phyloP scores from a whole-genome alignment of 2,329 filamentous ascomycete species.

The Aureobasidium sp. region DNA sequence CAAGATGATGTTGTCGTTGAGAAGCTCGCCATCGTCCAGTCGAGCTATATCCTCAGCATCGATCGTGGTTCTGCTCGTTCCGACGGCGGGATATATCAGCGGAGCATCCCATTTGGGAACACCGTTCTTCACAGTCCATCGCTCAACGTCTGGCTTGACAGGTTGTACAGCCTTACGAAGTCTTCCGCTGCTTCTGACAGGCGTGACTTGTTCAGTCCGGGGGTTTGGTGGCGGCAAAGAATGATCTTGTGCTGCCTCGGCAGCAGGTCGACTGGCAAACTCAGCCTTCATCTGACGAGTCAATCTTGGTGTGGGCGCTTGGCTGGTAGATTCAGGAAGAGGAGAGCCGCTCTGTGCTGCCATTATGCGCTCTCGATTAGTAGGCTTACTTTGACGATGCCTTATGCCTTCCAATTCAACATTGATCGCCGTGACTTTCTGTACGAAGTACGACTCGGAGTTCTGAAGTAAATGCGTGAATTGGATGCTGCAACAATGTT shows the following conservation, averaged over 20 bases:
- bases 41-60: constrained; percentile 77
- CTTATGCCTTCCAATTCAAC: background rate
- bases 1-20: constrained; percentile 93
- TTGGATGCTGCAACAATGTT: background rate
- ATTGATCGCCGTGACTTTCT: background rate
- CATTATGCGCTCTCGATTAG: background rate
- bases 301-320: background rate
- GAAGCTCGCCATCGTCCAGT: constrained; percentile 83
- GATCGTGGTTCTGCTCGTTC: constrained; percentile 70
- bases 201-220: background rate
- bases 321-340: background rate
- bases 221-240: constrained; percentile 1
- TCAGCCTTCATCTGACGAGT: background rate
- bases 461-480: background rate
- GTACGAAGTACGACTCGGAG: background rate
- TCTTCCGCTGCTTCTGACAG: constrained; percentile 6
- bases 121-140: constrained; percentile 13
- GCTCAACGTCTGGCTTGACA: background rate
- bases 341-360: background rate
- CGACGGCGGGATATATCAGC: constrained; percentile 66
- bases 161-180: background rate
- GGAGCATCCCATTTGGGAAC: constrained; percentile 43
- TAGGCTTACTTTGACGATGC: background rate
- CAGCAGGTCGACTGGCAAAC: background rate
- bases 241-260: background rate